Percentiles rank a stretch among this genome's conserved stretches.
Conservation (phyloP, 1,139 yeast species). For the Blastobotrys malaysiensis region DNA sequence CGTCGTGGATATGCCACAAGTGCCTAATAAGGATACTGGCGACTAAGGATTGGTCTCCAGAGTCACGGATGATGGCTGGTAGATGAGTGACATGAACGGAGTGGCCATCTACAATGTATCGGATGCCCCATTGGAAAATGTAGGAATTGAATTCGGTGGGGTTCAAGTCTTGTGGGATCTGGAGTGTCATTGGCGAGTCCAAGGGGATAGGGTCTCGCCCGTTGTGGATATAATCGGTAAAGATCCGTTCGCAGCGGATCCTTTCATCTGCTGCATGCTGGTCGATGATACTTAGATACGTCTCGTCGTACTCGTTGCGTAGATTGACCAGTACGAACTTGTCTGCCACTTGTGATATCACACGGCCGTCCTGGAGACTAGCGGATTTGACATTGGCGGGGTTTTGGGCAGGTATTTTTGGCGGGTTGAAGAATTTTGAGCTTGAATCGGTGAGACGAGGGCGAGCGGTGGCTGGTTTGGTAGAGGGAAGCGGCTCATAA, state of each 20-base stretch:
- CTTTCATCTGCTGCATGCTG: constrained; percentile 83
- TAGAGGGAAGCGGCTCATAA: background rate
- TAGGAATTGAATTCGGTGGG: constrained; percentile 5
- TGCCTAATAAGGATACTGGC: background rate
- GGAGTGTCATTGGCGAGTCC: background rate
- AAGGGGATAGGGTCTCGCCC: constrained; percentile 11
- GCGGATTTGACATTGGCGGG: background rate
- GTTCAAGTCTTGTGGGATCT: background rate
- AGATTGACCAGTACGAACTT: constrained; percentile 50
- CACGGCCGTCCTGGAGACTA: constrained; percentile 1
- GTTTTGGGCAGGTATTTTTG: background rate
- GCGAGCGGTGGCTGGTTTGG: background rate
- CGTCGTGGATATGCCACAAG: background rate
- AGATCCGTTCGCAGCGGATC: constrained; percentile 47
- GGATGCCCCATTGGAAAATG: constrained; percentile 19
- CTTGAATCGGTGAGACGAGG: background rate
- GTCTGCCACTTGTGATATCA: constrained; percentile 48
- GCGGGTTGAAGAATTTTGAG: background rate
- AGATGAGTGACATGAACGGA: constrained; percentile 16
- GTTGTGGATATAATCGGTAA: constrained; percentile 33
- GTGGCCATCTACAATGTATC: constrained; percentile 12
- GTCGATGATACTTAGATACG: constrained; percentile 45
- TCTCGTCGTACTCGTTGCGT: constrained; percentile 5
- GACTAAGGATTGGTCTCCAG: background rate
- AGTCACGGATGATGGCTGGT: constrained; percentile 15